A percentile compares a stretch with the other conserved stretches of the same genome.
Evolutionary conservation across 345 rosid species (phyloP).

Genomic region (Eucalyptus guilfoylei): DNA sequence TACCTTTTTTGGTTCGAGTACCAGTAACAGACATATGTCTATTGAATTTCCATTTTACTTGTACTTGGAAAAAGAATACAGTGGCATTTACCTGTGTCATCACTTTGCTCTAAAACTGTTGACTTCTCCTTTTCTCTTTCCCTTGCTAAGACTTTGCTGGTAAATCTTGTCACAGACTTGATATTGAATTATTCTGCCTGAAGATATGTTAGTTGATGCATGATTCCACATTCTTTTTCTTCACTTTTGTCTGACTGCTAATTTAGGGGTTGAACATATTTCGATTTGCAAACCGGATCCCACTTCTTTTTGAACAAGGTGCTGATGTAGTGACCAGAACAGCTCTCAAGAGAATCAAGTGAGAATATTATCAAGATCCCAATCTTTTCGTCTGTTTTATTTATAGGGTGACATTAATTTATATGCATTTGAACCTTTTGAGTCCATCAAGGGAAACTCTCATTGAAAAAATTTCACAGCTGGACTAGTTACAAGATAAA

Average conservation of each 20-base stretch:
- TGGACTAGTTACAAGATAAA: slow-evolving; percentile 93
- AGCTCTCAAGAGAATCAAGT: slow-evolving; percentile 88
- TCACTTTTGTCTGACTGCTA: background rate
- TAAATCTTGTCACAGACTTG: background rate
- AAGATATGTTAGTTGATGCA: background rate
- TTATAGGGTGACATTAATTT: background rate
- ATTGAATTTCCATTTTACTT: background rate
- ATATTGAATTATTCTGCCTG: background rate
- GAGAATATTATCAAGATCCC: background rate
- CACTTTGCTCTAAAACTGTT: background rate
- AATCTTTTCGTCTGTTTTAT: background rate
- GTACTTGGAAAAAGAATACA: background rate
- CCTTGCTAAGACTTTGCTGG: background rate
- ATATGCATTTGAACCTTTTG: background rate
- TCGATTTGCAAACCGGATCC: slow-evolving; percentile 91
- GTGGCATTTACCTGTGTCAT: background rate
- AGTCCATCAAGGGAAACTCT: background rate
- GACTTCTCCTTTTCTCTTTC: background rate
- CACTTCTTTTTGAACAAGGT: slow-evolving; percentile 97
- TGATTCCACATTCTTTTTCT: background rate
- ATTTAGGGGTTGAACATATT: slow-evolving; percentile 81
- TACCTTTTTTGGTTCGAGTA: background rate
- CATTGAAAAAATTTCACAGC: slow-evolving; percentile 17
- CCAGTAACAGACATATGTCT: background rate
- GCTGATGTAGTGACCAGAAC: slow-evolving; percentile 96